Conservation (phyloP, 192 early-diverging fungal species). For the Gigaspora rosea region DNA sequence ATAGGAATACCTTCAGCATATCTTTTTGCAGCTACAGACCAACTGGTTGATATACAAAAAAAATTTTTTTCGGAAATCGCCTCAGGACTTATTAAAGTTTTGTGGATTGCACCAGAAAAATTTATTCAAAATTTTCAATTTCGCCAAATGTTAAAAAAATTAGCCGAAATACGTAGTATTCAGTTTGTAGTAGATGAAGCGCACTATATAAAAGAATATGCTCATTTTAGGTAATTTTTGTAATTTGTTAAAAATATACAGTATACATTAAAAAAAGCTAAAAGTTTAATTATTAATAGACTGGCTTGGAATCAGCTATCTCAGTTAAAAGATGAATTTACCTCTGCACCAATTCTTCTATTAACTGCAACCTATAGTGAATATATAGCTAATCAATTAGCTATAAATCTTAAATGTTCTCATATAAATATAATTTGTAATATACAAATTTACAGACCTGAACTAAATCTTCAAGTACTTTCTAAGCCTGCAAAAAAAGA, state of each 20-base stretch:
- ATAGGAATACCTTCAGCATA: conserved; percentile 49
- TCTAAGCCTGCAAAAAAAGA: neutral
- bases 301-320: too few species aligned
- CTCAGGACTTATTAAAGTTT: conserved; percentile 50
- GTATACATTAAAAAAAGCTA: too few species aligned
- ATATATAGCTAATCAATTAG: too few species aligned
- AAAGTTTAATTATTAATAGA: too few species aligned
- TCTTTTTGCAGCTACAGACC: conserved; percentile 54
- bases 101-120: conserved; percentile 90
- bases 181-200: neutral
- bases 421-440: neutral
- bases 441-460: neutral
- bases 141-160: conserved; percentile 54
- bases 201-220: neutral
- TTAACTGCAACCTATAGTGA: too few species aligned
- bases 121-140: conserved; percentile 50
- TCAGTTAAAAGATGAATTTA: too few species aligned
- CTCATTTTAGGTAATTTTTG: neutral
- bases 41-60: conserved; percentile 57
- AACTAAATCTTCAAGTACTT: neutral
- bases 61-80: conserved; percentile 13
- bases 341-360: too few species aligned
- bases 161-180: conserved; percentile 51
- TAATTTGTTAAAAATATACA: too few species aligned
- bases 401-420: neutral